Evolutionary conservation across 2,329 filamentous ascomycete genomes (phyloP).

Genomic region (Pseudomassariella vexata): DNA sequence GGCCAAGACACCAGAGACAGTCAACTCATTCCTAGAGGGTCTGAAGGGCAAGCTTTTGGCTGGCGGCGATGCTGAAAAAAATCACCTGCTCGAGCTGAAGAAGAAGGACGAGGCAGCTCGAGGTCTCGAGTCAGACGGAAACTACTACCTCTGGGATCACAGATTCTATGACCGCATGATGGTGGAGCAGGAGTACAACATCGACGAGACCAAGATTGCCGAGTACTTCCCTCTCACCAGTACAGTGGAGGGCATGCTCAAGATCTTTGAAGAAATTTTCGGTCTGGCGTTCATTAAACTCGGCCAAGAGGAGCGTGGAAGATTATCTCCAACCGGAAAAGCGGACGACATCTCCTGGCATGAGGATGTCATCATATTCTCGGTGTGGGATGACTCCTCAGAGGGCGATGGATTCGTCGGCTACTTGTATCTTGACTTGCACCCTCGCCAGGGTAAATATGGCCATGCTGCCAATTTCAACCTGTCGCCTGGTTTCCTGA

Average conservation of each 20-base stretch:
- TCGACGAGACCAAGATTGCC: conserved; percentile 74
- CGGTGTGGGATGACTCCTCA: conserved; percentile 71
- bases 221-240: conserved; percentile 77
- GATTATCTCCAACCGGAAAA: conserved; percentile 61
- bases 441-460: conserved; percentile 77
- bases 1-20: conserved; percentile 69
- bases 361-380: conserved; percentile 75
- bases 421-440: conserved; percentile 77
- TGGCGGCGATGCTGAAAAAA: conserved; percentile 65
- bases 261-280: conserved; percentile 79
- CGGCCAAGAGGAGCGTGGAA: conserved; percentile 56
- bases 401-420: conserved; percentile 70
- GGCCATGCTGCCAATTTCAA: conserved; percentile 83
- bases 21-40: conserved; percentile 68
- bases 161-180: conserved; percentile 75
- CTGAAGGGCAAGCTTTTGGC: conserved; percentile 60
- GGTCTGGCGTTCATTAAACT: conserved; percentile 75
- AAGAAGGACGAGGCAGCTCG: conserved; percentile 59
- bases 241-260: conserved; percentile 71
- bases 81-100: conserved; percentile 68
- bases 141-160: conserved; percentile 80
- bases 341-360: conserved; percentile 74
- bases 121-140: conserved; percentile 54
- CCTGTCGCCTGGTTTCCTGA: conserved; percentile 65
- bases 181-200: conserved; percentile 73